These are phyloP conservation scores for Ceratobasidium sp. DNA, from an alignment of 1,284 basidiomycete genomes.

Conservation along the genomic window DNA sequence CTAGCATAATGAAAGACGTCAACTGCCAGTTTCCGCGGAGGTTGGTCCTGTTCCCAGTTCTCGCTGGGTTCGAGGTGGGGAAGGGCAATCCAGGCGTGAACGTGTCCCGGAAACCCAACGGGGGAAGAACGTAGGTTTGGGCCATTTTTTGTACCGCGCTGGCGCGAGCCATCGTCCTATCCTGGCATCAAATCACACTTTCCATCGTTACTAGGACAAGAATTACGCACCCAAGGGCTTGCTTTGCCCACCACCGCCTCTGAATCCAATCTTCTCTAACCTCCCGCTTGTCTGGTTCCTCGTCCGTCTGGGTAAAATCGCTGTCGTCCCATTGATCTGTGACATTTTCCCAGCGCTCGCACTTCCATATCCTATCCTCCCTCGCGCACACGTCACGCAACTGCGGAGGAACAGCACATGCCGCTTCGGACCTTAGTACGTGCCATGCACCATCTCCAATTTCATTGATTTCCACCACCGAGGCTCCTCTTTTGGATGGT, in stretches of 20 bases:
- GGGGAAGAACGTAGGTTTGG: not conserved
- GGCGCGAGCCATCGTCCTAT: not conserved
- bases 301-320: not conserved
- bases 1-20: constrained; percentile 56
- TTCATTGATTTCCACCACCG: not conserved
- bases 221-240: constrained; percentile 9
- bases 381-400: constrained; percentile 2
- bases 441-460: not conserved
- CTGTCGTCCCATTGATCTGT: constrained; percentile 21
- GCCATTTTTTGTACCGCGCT: not conserved
- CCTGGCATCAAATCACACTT: not conserved
- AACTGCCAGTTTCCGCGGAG: constrained; percentile 46
- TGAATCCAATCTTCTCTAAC: constrained; percentile 27
- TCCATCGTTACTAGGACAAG: not conserved
- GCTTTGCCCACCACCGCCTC: constrained; percentile 23
- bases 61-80: constrained; percentile 39
- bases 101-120: constrained; percentile 62
- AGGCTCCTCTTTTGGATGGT: not conserved
- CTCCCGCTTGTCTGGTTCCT: not conserved
- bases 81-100: constrained; percentile 57
- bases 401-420: constrained; percentile 1
- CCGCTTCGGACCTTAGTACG: constrained; percentile 4
- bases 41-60: not conserved
- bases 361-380: constrained; percentile 7
- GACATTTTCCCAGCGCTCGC: constrained; percentile 1